phyloP scores from a whole-genome alignment of 257 asterid species.

The Solanum ahanhuiri region DNA sequence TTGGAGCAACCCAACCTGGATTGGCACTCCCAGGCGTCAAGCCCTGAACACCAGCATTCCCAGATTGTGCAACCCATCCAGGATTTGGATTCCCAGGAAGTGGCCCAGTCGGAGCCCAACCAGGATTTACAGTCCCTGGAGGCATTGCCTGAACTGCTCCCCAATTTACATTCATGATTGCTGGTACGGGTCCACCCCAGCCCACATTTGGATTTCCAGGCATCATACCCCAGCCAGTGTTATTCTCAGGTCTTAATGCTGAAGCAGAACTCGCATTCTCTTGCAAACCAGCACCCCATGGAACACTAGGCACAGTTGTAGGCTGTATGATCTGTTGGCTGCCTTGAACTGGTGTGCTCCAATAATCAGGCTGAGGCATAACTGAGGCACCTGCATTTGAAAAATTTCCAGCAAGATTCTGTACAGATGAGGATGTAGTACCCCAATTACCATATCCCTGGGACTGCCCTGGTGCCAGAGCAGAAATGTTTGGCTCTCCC shows the following conservation, averaged over 20 bases:
- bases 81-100: conserved; percentile 32
- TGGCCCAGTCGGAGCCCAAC: conserved; percentile 48
- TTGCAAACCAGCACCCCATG: conserved; percentile 44
- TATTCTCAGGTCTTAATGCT: conserved; percentile 38
- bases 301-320: conserved; percentile 27
- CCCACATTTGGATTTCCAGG: conserved; percentile 52
- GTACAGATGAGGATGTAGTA: conserved; percentile 26
- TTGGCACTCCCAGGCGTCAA: conserved; percentile 14
- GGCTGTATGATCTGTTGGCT: conserved; percentile 50
- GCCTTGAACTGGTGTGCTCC: conserved; percentile 45
- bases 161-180: conserved; percentile 42
- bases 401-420: conserved; percentile 39
- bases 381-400: conserved; percentile 28
- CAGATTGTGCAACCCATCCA: conserved; percentile 45
- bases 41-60: conserved; percentile 38
- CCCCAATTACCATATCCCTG: conserved; percentile 48
- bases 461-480: conserved; percentile 29
- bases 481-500: conserved; percentile 15
- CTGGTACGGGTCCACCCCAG: conserved; percentile 49
- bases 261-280: conserved; percentile 29
- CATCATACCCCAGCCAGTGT: conserved; percentile 49
- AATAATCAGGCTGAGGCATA: conserved; percentile 49
- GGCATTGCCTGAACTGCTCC: conserved; percentile 39
- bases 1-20: conserved; percentile 39
- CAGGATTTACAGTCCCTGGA: conserved; percentile 31